These are phyloP conservation scores for Penicillium sp. DNA, from an alignment of 2,329 filamentous ascomycete genomes.

Conservation along the genomic window DNA sequence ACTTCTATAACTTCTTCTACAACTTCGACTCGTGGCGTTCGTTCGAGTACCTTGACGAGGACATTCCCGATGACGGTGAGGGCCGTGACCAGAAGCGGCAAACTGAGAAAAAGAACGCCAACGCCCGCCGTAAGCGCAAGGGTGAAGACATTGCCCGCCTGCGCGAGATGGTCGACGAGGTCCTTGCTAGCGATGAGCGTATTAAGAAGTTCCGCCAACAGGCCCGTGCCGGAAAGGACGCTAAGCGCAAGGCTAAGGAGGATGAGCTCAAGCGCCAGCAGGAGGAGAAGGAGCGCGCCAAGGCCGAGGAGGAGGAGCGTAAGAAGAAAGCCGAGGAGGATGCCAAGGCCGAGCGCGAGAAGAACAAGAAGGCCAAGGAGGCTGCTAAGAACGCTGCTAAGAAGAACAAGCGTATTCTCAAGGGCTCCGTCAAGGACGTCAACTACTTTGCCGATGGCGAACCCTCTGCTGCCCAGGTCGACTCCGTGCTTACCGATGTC, in stretches of 20 bases:
- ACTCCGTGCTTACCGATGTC: constrained; percentile 76
- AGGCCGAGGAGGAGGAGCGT: constrained; percentile 75
- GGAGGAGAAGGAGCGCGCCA: constrained; percentile 78
- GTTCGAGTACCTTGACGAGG: constrained; percentile 98
- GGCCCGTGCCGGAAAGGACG: constrained; percentile 91
- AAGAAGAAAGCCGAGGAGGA: constrained; percentile 79
- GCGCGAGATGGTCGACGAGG: constrained; percentile 83
- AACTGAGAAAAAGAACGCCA: constrained; percentile 96
- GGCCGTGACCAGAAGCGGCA: constrained; percentile 99
- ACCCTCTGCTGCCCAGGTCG: constrained; percentile 69
- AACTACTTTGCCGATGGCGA: constrained; percentile 87
- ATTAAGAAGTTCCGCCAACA: constrained; percentile 96
- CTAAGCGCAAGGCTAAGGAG: constrained; percentile 85
- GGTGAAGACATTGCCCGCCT: constrained; percentile 91
- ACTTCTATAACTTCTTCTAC: constrained; percentile 99
- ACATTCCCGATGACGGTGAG: constrained; percentile 97
- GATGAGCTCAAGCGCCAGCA: constrained; percentile 80
- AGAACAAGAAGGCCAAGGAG: constrained; percentile 94
- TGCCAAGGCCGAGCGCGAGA: constrained; percentile 77
- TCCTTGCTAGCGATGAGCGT: constrained; percentile 78
- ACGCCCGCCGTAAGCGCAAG: constrained; percentile 99
- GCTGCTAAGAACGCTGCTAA: constrained; percentile 97
- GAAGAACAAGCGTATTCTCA: constrained; percentile 99
- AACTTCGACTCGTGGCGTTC: constrained; percentile 97
- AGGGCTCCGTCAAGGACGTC: constrained; percentile 89